Evolutionary conservation across 179 eudicot species (phyloP).

Genomic region (Carnegiea gigantea): DNA sequence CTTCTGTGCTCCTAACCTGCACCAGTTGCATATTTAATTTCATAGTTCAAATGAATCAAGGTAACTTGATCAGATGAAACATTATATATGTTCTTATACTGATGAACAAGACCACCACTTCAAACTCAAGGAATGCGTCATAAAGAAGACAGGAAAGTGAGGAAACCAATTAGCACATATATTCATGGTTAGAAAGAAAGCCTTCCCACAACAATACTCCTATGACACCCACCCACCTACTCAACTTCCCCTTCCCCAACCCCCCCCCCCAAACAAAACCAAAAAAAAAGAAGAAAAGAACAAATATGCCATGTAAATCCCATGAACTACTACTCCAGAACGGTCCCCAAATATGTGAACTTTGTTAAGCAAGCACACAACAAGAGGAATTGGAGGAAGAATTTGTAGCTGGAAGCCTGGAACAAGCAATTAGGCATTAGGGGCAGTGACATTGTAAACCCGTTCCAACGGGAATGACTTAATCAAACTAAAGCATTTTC

Average conservation of each 20-base stretch:
- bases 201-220: neutral
- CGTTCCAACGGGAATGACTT: neutral
- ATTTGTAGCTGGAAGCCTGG: too few species aligned
- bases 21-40: slow-evolving; percentile 18
- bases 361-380: neutral
- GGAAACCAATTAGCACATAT: neutral
- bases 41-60: neutral
- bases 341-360: neutral
- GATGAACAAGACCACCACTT: slow-evolving; percentile 4
- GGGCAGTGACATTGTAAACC: neutral
- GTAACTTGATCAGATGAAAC: neutral
- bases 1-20: slow-evolving; percentile 80
- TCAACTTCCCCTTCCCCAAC: neutral
- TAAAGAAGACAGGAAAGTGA: neutral
- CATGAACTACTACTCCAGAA: slow-evolving; percentile 13
- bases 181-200: neutral
- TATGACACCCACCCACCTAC: neutral
- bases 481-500: neutral
- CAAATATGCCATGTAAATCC: neutral
- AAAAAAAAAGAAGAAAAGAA: neutral
- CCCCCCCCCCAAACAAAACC: neutral
- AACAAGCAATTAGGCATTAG: neutral
- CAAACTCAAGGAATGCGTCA: neutral
- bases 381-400: neutral
- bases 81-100: neutral